Conservation (phyloP, 1,139 yeast species). For the Sugiyamaella xylanicola region DNA sequence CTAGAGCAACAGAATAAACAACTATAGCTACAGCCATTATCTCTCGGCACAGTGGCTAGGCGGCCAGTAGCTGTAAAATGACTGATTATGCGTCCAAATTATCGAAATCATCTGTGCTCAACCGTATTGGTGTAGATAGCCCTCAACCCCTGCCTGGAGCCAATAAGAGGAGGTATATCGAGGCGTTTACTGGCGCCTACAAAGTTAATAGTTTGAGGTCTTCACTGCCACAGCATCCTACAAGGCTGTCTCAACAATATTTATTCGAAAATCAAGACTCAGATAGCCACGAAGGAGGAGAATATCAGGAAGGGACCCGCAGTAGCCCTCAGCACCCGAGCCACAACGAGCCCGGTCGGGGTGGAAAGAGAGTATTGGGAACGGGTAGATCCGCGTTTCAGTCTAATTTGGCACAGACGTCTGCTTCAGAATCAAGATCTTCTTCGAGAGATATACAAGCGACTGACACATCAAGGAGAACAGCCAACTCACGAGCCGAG, state of each 20-base stretch:
- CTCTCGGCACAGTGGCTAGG: background rate
- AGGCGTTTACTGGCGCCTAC: slow-evolving; percentile 15
- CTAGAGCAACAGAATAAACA: too few species aligned
- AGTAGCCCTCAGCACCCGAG: too few species aligned
- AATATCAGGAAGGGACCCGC: background rate
- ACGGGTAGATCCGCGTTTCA: too few species aligned
- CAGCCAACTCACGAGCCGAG: too few species aligned
- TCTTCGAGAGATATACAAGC: too few species aligned
- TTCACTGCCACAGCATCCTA: background rate
- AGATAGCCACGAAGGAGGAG: background rate
- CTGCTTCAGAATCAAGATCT: too few species aligned
- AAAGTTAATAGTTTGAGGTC: background rate
- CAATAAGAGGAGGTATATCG: slow-evolving; percentile 14
- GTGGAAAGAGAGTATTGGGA: too few species aligned
- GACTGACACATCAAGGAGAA: too few species aligned
- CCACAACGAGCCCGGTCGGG: too few species aligned
- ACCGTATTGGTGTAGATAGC: slow-evolving; percentile 4
- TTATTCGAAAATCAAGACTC: background rate
- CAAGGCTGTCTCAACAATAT: background rate
- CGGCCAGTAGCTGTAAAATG: background rate
- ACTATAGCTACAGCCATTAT: too few species aligned
- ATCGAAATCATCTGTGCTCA: slow-evolving; percentile 7
- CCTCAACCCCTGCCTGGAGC: slow-evolving; percentile 12
- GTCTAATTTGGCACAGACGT: too few species aligned
- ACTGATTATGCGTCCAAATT: slow-evolving; percentile 10